Conservation (phyloP, 305 asterid genomes). For the Fraxinus platypoda region DNA sequence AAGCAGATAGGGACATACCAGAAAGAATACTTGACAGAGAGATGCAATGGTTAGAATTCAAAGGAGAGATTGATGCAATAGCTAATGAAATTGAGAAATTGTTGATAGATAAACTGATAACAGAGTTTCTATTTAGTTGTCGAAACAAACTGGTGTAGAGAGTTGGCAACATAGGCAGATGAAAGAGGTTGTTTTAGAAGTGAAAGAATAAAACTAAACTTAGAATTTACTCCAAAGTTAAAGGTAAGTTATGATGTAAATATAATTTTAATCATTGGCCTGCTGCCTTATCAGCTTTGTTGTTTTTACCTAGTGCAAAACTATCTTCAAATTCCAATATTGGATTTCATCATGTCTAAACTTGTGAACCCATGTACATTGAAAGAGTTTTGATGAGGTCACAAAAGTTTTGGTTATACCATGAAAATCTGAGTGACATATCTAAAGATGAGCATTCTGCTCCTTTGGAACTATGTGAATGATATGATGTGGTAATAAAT, state of each 20-base stretch:
- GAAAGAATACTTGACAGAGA: conserved; percentile 42
- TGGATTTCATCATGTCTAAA: neutral
- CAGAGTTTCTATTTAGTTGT: conserved; percentile 41
- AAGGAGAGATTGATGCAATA: conserved; percentile 32
- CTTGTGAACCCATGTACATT: neutral
- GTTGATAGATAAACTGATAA: conserved; percentile 56
- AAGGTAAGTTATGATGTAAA: neutral
- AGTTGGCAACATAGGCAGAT: conserved; percentile 15
- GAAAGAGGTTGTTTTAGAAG: neutral
- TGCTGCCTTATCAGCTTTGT: neutral
- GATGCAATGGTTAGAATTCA: conserved; percentile 45
- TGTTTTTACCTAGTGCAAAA: neutral
- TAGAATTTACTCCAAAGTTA: neutral
- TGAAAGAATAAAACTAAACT: neutral
- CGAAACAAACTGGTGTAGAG: conserved; percentile 13
- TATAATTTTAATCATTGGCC: neutral
- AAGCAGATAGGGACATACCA: conserved; percentile 8
- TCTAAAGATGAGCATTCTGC: neutral
- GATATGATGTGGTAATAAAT: neutral
- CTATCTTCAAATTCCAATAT: neutral
- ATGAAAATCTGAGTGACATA: neutral
- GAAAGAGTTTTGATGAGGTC: neutral
- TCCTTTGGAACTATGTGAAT: neutral
- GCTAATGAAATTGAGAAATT: conserved; percentile 51
- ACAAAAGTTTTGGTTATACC: neutral